Base-by-base conservation (phyloP, 371 early-diverging fungal genomes). In the Zychaea mexicana region DNA sequence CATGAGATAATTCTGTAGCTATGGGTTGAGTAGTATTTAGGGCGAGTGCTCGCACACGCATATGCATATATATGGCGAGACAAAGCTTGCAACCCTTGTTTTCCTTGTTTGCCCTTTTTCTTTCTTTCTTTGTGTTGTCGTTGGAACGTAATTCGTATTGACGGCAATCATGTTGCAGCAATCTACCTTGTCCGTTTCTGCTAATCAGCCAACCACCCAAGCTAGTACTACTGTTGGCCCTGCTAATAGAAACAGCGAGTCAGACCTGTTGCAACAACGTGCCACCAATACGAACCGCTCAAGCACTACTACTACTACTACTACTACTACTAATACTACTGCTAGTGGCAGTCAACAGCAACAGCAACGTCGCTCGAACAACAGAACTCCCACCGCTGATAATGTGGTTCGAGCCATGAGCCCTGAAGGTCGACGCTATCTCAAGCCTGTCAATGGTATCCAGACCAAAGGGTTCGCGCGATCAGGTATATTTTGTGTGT, bases 401-500 rank as follows among this genome's bases (percentile, higher is more conserved):
- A 53, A 62, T 17, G 62, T 62, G 1, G 68, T 76, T 30, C 72
- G 77, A 30, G 74, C 77, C 9, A 62, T 70, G 27, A 79, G 79
- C 36, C 79, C 79, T 53, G 71, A 69, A 58, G 79, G 79, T 9
- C 49, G 73, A 62, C 64, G 78, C 27, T 81, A 81, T 46, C 19
- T 78, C 10, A 78, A 76, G 30, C 81, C 81, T 28, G 70, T 78
- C 33, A 71, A 81, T 21, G 77, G 81, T 22, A 81, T 78, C 52
- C 81, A 76, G 30, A 76, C 69, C 57, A 81, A 81, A 60, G 78
- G 78, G 2, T 81, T 81, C 70, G 81, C 81, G 52, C 74, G 74
- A 13, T 81, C 81, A 69, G 81, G 81, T 78, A 69, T 52, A 53
- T n/a, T n/a, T n/a, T n/a, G n/a, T n/a, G n/a, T n/a, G n/a, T n/a